phyloP scores from a whole-genome alignment of 192 early-diverging fungal genomes.

The Coemansia guatemalensis region DNA sequence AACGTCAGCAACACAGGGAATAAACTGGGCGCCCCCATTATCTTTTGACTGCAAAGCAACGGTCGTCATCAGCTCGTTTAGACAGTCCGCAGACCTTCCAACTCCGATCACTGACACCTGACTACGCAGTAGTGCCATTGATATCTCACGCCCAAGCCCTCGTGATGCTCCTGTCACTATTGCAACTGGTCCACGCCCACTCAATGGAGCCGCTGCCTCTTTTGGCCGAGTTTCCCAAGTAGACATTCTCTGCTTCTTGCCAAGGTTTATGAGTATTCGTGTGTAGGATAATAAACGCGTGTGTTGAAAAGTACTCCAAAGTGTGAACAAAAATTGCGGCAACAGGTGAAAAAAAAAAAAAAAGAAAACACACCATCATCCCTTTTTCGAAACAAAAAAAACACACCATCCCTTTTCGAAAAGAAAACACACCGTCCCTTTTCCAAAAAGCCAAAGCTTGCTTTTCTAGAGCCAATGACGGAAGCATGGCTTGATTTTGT shows the following conservation, averaged over 20 bases:
- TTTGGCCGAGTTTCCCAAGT: background rate
- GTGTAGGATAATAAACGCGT: background rate
- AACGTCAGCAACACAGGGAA: slow-evolving; percentile 62
- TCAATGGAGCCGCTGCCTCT: background rate
- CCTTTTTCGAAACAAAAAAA: background rate
- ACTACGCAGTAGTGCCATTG: background rate
- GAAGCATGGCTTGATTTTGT: background rate
- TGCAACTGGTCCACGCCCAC: background rate
- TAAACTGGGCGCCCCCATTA: slow-evolving; percentile 22
- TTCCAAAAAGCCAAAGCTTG: background rate
- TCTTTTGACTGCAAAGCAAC: background rate
- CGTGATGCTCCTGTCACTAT: background rate
- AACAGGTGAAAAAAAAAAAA: background rate
- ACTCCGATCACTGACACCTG: background rate
- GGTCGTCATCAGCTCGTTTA: background rate
- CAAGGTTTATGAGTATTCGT: background rate
- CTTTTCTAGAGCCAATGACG: background rate
- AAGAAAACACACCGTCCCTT: too few relatives aligned
- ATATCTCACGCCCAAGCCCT: background rate
- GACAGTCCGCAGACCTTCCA: background rate
- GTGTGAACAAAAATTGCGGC: background rate
- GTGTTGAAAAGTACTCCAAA: background rate
- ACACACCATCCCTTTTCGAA: too few relatives aligned
- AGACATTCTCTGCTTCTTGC: slow-evolving; percentile 3
- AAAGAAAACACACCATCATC: background rate